Conservation (phyloP, 257 asterid genomes). For the Apocynum venetum region DNA sequence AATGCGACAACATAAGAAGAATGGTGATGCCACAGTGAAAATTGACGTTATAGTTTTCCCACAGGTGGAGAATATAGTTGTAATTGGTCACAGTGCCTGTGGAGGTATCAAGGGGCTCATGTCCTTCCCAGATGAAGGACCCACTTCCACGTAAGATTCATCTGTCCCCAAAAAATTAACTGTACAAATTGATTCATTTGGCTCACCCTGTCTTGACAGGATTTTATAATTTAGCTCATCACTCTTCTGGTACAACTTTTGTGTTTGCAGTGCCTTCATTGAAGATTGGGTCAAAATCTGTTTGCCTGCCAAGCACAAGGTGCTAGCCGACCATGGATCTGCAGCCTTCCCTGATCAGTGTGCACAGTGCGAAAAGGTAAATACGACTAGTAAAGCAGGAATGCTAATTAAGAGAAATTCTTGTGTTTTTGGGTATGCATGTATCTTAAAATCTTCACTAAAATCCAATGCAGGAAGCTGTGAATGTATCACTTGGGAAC, state of each 20-base stretch:
- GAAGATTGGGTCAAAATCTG: conserved; percentile 92
- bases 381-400: neutral
- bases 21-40: neutral
- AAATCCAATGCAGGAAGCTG: conserved; percentile 61
- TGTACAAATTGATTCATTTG: neutral
- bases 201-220: too few species aligned
- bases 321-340: conserved; percentile 30
- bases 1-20: too few species aligned
- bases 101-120: conserved; percentile 98
- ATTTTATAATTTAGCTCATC: neutral
- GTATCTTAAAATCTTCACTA: too few species aligned
- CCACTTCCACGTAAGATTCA: conserved; percentile 55
- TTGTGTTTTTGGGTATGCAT: too few species aligned
- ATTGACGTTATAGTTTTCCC: neutral
- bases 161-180: neutral
- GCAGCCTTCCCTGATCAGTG: conserved; percentile 49
- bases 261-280: conserved; percentile 61
- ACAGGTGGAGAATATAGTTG: conserved; percentile 75
- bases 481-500: conserved; percentile 90
- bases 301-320: conserved; percentile 79
- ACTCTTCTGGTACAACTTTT: neutral
- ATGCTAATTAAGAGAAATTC: too few species aligned
- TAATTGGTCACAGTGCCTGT: conserved; percentile 93
- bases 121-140: conserved; percentile 72
- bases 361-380: conserved; percentile 69